Base-by-base conservation (phyloP, 2,329 filamentous ascomycete genomes). In the Colletotrichum sp. region DNA sequence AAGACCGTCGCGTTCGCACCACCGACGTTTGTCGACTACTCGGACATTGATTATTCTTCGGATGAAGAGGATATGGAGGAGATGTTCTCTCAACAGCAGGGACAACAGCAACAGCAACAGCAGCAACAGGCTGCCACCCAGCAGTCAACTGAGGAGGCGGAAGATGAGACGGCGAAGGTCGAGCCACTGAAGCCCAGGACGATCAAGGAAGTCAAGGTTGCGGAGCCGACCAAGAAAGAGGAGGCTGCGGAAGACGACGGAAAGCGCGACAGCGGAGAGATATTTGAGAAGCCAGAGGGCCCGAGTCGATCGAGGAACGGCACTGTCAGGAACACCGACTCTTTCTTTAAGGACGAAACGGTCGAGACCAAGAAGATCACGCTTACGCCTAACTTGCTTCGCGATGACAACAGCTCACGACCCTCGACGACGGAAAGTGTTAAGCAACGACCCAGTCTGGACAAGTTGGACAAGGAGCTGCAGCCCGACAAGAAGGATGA, bases 321-420 rank as follows among this genome's bases (percentile, higher is more conserved):
- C 57, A 96, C 94, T 26, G 91, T 98, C 60, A 92, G 96, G 78
- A 98, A 98, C 82, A 96, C 95, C 6, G 96, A 99, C 85, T 98
- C 96, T 1, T 98, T 99, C 88, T 98, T 98, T 89, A 98, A 96
- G 84, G 97, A 99, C 81, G 96, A 99, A 81, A 95, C 92, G 36
- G 94, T 95, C 48, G 97, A 99, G 84, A 98, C 97, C 4, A 96
- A 98, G 85, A 99, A 99, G 87, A 99, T 99, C 79, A 98, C 96
- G 1, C 90, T 99, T 60, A 99, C 97, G 5, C 97, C 97, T 2
- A 98, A 98, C 79, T 86, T 99, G 69, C 87, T 99, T 55, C 93
- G 96, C 57, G 96, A 99, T 79, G 96, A 98, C 79, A 90, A 88
- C 78, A 85, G 88, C 55, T 79, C 85, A 16, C 83, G 89, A 60